Base-by-base conservation (phyloP, 345 rosid genomes). In the Rhizophora apiculata region DNA sequence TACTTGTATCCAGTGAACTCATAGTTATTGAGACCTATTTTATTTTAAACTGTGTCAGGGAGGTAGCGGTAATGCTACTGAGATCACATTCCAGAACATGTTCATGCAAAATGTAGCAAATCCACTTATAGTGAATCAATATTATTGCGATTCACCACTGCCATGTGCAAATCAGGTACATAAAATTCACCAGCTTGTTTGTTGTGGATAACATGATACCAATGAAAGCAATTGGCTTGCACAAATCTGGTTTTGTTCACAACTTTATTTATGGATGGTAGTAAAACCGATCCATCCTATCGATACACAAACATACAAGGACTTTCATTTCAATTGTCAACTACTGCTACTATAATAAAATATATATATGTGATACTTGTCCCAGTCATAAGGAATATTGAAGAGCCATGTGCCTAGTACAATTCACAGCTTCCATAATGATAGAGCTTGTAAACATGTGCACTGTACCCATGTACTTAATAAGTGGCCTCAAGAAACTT, bases 151-250 rank as follows among this genome's bases (percentile, higher is more conserved):
- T 76, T 87, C 97, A 2, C 26, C 0, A 30, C 65, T 34, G 51
- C 95, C 96, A 8, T 94, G 96, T 80, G 84, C 77, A 39, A 94
- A 94, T 80, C 93, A 94, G 97, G 98, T 91, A 78, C 29, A 22
- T 3, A 3, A 27, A 55, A 60, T 36, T 67, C 56, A 32, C 46
- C 8, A 24, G 24, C 13, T 7, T 19, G 32, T 29, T 52, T 20
- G 31, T 21, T 2, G 48, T 36, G 16, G 34, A 61, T 11, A 10
- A 20, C 20, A 8, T 24, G 11, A 32, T 7, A 34, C 22, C 2
- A 61, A 18, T 7, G 46, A 43, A 39, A 22, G 15, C 49, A 62
- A 4, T 39, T 39, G 10, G 8, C 15, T 63, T 9, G n/a, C 6
- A 6, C 18, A 43, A 3, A 43, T 43, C 0, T 43, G 18, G 49